Base-by-base conservation (phyloP, 148 eudicot genomes). In the Nyssa sinensis region DNA sequence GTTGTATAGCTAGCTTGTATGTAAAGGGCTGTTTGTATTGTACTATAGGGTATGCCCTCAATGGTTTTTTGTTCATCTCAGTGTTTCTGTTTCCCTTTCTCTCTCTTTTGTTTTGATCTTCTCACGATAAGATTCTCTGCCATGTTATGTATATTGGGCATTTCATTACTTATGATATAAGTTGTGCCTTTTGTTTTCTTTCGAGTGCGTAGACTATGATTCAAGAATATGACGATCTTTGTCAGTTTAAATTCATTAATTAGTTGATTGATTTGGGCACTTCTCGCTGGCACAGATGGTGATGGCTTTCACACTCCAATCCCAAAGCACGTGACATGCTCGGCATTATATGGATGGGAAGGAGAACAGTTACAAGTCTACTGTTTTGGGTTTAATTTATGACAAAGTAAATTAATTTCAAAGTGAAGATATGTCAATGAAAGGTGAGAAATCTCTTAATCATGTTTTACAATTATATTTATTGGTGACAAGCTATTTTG, bases 301-400 rank as follows among this genome's bases (percentile, higher is more conserved):
- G 2, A 17, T 55, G 21, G 25, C 19, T 24, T 24, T 55, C 59
- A 21, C 25, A 11, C 51, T 11, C 51, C 51, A 44, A 44, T 44
- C 17, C 51, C 51, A 44, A 44, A 44, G 51, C 17, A 44, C 16
- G 17, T 11, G 51, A 6, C 11, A 9, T 13, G 32, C 9, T 67
- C 97, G 95, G 0, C 97, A 92, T 71, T 81, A 82, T 78, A 84
- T 90, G 91, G 85, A 31, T 64, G 81, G 57, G 81, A 82, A 60
- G 82, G 28, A 8, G 12, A 14, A 64, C 3, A 74, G 55, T 41
- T 92, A 82, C 71, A 57, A 31, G 23, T 92, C 97, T 17, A 77
- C 74, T 63, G 69, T 89, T 41, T 64, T 91, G 70, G 97, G 93
- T 37, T 63, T 68, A 31, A 82, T 91, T 27, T 86, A 69, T 71